Base-by-base conservation (phyloP, 1,139 yeast genomes). In the Blastobotrys serpentis region DNA sequence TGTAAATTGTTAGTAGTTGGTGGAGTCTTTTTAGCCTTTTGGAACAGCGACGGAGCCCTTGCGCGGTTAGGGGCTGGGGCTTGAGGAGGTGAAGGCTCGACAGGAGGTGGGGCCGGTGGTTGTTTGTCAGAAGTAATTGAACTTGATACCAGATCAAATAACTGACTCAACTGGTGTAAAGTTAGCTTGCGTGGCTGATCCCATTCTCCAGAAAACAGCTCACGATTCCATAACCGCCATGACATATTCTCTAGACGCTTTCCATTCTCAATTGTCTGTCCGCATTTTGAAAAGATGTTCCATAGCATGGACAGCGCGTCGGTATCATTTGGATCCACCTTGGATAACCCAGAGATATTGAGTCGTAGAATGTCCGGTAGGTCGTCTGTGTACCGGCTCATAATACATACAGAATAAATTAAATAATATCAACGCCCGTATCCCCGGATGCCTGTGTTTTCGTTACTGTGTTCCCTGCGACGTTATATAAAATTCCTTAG, bases 211-310 rank as follows among this genome's bases (percentile, higher is more conserved):
- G 48, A 46, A 33, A 48, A 50, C 17, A 71, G 59, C 42, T 75
- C 77, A 44, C 80, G 66, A 52, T 77, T 78, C 63, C 80, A 78
- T 33, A 79, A 70, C 34, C 84, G 66, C 84, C 84, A 79, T 44
- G 81, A 75, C 49, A 79, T 70, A 59, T 79, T 79, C 59, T 78
- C 84, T 10, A 79, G 63, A 17, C 84, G 67, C 47, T 74, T 71
- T 26, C 84, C 84, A 57, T 78, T 75, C 50, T 72, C 73, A 39
- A 79, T 70, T 51, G 70, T 70, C 49, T 74, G 72, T 16, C 79
- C 73, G 39, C 81, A 77, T 53, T 76, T 77, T n/a, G 79, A 72
- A 45, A 79, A 67, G 5, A 80, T 79, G 10, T 76, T 67, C 80
- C 81, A 77, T 44, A 77, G 67, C 14, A 75, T 66, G 40, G 73